phyloP scores from a whole-genome alignment of 129 eudicot species.

The Lactuca sativa region DNA sequence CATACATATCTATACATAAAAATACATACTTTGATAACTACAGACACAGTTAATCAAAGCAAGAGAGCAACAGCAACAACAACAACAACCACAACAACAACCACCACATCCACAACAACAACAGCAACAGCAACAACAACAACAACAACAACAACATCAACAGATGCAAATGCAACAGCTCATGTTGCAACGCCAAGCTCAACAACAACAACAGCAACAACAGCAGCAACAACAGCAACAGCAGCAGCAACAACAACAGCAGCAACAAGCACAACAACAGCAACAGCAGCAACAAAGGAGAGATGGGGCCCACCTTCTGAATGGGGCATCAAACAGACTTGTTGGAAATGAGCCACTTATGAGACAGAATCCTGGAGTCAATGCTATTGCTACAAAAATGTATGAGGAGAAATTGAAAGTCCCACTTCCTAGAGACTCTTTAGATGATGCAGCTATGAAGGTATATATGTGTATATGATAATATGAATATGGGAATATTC shows the following conservation, averaged over 20 bases:
- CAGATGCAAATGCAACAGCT: constrained; percentile 72
- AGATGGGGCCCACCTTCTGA: constrained; percentile 78
- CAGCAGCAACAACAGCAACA: constrained; percentile 67
- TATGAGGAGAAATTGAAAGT: constrained; percentile 81
- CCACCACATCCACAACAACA: constrained; percentile 73
- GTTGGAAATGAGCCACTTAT: constrained; percentile 78
- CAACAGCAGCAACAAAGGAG: constrained; percentile 83
- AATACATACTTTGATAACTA: constrained; percentile 5
- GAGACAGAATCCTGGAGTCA: constrained; percentile 87
- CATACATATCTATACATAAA: not conserved
- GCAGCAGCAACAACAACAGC: constrained; percentile 58
- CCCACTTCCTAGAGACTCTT: constrained; percentile 60
- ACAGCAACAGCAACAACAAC: constrained; percentile 61
- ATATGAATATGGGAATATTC: no score
- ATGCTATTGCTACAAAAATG: constrained; percentile 88
- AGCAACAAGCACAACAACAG: constrained; percentile 58
- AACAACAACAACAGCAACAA: constrained; percentile 59
- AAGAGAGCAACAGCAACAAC: constrained; percentile 88
- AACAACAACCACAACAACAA: constrained; percentile 54
- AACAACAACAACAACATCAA: constrained; percentile 64
- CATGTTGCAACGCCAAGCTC: constrained; percentile 64
- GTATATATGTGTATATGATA: constrained; percentile 25
- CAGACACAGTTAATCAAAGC: constrained; percentile 91
- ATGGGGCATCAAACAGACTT: constrained; percentile 74
- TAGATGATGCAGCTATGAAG: constrained; percentile 81